Evolutionary conservation across 2,329 filamentous ascomycete genomes (phyloP), one percentile per base, ranked within the genome.

Genomic region (Clathrospora elynae): DNA sequence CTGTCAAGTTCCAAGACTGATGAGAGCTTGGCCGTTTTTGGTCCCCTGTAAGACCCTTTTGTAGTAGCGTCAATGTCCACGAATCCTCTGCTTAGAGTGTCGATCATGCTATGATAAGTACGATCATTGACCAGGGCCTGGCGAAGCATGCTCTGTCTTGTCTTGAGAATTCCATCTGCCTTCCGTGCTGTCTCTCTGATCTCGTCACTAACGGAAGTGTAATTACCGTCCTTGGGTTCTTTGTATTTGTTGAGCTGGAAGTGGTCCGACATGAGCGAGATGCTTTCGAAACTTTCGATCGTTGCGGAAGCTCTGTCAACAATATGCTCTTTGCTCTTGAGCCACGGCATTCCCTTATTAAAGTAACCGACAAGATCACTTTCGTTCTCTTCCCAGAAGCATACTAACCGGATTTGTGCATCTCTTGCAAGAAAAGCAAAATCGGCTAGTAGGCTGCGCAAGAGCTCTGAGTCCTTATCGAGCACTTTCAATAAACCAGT

Each of bases 241-340:
- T 39, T 41, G 35, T 58, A 67, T 26, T 67, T 67, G 43, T 65
- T 67, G 17, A 67, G 42, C 25, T 46, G 39, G 13, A 67, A 65
- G 37, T 67, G 63, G 26, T 67, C 62, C 4, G 54, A 53, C 12
- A 54, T 52, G n/a, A 67, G 46, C 7, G 49, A 51, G 8, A 53
- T 22, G 5, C 45, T 57, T 7, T 52, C 44, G 16, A 62, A 51
- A 20, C 58, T 59, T 12, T 53, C 49, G 16, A 62, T 55, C 6
- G 46, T 58, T 16, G 55, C 62, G 7, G 62, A 66, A 17, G 42
- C 40, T 46, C 64, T 44, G 20, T 63, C 60, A 22, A 67, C 64
- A 31, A 67, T 53, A 14, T 54, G 46, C 26, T 67, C 62, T 38
- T 59, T 41, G 23, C 25, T 41, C 23, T 59, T 55, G 6, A 43